Evolutionary conservation across 495 filamentous ascomycete species (phyloP).

Genomic region (Pseudomonodictys pantanalensis): DNA sequence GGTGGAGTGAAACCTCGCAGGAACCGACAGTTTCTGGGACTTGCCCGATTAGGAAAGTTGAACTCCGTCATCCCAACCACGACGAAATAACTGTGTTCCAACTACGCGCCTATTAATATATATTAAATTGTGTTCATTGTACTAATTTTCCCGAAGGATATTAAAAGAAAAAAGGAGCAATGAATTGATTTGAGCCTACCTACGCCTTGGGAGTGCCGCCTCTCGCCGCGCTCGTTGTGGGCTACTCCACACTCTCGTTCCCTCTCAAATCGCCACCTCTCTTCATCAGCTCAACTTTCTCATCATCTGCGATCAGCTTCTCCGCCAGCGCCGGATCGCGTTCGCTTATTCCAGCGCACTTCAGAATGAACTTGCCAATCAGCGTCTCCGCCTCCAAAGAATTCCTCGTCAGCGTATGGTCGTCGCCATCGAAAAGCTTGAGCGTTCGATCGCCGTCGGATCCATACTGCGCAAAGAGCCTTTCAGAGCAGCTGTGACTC

Average conservation of each 20-base stretch:
- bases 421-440: constrained; percentile 45
- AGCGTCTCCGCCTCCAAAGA: constrained; percentile 39
- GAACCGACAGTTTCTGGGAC: too few species aligned
- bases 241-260: constrained; percentile 37
- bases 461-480: constrained; percentile 44
- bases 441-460: constrained; percentile 36
- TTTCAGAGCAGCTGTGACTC: constrained; percentile 38
- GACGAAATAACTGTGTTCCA: too few species aligned
- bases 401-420: constrained; percentile 45
- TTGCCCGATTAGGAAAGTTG: too few species aligned
- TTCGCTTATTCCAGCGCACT: constrained; percentile 31
- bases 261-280: constrained; percentile 39
- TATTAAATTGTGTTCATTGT: too few species aligned
- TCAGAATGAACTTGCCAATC: constrained; percentile 42
- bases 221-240: not conserved
- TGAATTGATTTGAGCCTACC: not conserved
- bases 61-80: too few species aligned
- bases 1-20: too few species aligned
- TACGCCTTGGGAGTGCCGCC: not conserved
- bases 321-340: constrained; percentile 32
- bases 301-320: constrained; percentile 36
- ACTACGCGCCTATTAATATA: too few species aligned
- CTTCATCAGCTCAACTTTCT: constrained; percentile 38
- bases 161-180: not conserved
- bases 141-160: too few species aligned